Conservation (phyloP, 73 alveolate genomes). For the Tetrahymena malaccensis region DNA sequence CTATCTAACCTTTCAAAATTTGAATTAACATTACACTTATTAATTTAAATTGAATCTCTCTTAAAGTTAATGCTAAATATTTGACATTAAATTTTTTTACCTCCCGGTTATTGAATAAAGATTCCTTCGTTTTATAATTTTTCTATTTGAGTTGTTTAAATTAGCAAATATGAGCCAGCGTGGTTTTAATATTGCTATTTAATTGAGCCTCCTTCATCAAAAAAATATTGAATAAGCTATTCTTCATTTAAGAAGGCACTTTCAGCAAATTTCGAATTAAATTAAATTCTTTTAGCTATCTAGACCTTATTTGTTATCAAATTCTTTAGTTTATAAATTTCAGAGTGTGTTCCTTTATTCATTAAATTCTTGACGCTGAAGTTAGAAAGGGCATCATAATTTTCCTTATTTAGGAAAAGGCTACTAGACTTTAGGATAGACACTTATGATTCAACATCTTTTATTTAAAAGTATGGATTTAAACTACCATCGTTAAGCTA, state of each 20-base stretch:
- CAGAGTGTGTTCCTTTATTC: not conserved
- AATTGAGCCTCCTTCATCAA: not conserved
- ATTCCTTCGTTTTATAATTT: not conserved
- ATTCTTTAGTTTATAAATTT: not conserved
- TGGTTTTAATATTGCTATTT: not conserved
- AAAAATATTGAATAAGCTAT: not conserved
- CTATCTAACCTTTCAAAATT: no score
- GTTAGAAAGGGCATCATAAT: not conserved
- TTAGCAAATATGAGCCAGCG: not conserved
- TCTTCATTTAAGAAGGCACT: not conserved
- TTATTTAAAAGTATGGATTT: not conserved
- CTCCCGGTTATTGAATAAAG: not conserved
- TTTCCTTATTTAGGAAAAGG: not conserved
- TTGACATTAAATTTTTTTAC: not conserved
- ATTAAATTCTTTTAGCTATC: not conserved
- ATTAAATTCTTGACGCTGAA: not conserved
- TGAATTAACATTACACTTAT: not conserved
- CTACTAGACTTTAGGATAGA: not conserved
- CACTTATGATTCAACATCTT: not conserved
- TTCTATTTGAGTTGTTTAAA: not conserved
- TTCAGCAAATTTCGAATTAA: not conserved
- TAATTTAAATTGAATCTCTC: not conserved
- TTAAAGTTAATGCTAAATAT: no score
- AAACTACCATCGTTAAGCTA: not conserved
- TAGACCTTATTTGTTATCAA: not conserved